phyloP scores from a whole-genome alignment of 768 basidiomycete genomes.

The Amanita fuliginea region DNA sequence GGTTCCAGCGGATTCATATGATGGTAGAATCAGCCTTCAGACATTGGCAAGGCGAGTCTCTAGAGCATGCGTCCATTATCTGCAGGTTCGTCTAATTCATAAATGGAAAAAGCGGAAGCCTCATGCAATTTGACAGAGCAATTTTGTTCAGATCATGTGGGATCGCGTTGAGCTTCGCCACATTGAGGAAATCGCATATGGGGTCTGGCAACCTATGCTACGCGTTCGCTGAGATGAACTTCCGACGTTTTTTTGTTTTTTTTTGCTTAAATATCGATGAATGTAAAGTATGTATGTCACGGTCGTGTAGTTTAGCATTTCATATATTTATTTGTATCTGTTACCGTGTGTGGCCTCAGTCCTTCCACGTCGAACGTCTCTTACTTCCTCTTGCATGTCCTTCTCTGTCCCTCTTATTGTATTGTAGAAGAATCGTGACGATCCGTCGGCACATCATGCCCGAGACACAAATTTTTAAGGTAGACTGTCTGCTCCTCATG shows the following conservation, averaged over 20 bases:
- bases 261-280: not conserved
- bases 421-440: not conserved
- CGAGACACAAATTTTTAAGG: constrained; percentile 86
- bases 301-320: not conserved
- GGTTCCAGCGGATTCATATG: constrained; percentile 59
- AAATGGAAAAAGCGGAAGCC: not conserved
- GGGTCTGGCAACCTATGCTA: constrained; percentile 67
- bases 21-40: constrained; percentile 52
- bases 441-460: constrained; percentile 40
- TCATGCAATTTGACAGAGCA: constrained; percentile 31
- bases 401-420: not conserved
- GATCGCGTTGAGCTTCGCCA: constrained; percentile 61
- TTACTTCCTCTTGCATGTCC: not conserved
- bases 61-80: constrained; percentile 63
- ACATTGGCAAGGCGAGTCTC: constrained; percentile 60
- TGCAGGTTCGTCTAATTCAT: constrained; percentile 37
- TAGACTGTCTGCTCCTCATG: constrained; percentile 17
- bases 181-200: constrained; percentile 56
- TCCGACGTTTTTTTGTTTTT: not conserved
- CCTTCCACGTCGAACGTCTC: not conserved
- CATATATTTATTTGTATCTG: not conserved
- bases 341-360: not conserved
- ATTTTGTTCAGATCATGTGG: constrained; percentile 59
- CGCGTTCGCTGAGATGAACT: constrained; percentile 24
- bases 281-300: not conserved